Evolutionary conservation across 2,329 filamentous ascomycete genomes (phyloP).

Genomic region (Waltergamsia citrina): DNA sequence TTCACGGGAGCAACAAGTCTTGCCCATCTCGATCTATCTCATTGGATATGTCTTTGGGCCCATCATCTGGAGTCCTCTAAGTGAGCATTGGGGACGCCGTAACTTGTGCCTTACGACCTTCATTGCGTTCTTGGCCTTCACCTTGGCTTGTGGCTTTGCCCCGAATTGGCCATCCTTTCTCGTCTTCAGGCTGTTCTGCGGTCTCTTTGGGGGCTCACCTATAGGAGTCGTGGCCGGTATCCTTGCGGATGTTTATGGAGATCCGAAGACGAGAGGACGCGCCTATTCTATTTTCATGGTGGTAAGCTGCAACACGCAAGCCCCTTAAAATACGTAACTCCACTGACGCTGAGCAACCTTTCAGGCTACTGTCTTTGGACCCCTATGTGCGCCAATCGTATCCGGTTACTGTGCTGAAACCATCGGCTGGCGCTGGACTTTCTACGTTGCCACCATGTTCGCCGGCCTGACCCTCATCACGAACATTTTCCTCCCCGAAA

Average conservation of each 20-base stretch:
- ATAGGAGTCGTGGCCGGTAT: slow-evolving; percentile 55
- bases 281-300: slow-evolving; percentile 56
- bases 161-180: slow-evolving; percentile 43
- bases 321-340: too few species aligned
- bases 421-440: slow-evolving; percentile 60
- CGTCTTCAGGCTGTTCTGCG: slow-evolving; percentile 44
- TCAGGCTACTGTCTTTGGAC: slow-evolving; percentile 54
- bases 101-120: slow-evolving; percentile 35
- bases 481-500: slow-evolving; percentile 56
- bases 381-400: slow-evolving; percentile 55
- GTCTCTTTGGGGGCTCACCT: slow-evolving; percentile 44
- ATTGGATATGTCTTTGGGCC: slow-evolving; percentile 55
- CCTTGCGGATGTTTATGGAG: slow-evolving; percentile 56
- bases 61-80: slow-evolving; percentile 54
- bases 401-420: slow-evolving; percentile 50
- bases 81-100: slow-evolving; percentile 53
- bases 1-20: slow-evolving; percentile 30
- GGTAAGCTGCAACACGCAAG: too few species aligned
- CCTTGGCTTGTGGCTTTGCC: slow-evolving; percentile 45
- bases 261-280: slow-evolving; percentile 35
- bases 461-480: slow-evolving; percentile 52
- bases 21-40: slow-evolving; percentile 56
- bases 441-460: slow-evolving; percentile 62
- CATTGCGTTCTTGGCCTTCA: slow-evolving; percentile 36
- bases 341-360: background rate